These are phyloP conservation scores for Allium fistulosum DNA, from an alignment of 106 monocot genomes.

Conservation along the genomic window DNA sequence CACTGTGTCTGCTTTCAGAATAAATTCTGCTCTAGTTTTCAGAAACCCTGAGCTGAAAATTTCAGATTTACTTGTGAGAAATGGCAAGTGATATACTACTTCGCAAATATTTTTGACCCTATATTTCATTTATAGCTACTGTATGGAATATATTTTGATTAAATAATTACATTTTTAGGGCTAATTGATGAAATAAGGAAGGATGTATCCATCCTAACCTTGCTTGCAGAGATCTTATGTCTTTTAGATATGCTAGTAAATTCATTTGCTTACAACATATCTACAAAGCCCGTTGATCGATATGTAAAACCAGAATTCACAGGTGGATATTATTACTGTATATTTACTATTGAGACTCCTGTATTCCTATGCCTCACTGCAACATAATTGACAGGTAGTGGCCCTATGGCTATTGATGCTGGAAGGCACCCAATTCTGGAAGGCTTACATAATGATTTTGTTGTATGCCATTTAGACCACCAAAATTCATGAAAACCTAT, in stretches of 20 bases:
- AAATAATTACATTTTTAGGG: constrained; percentile 26
- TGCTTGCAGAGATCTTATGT: constrained; percentile 88
- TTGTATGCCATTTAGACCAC: constrained; percentile 35
- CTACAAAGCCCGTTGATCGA: constrained; percentile 76
- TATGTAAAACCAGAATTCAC: constrained; percentile 96
- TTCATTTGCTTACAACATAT: constrained; percentile 93
- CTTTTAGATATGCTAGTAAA: constrained; percentile 98
- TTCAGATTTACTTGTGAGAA: too few species aligned
- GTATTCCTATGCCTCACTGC: constrained; percentile 2
- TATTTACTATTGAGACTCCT: not conserved
- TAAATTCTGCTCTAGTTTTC: too few species aligned
- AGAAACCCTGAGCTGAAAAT: too few species aligned
- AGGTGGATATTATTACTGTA: constrained; percentile 23
- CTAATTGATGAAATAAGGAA: constrained; percentile 79
- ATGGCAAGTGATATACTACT: too few species aligned
- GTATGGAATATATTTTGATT: not conserved
- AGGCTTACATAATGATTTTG: constrained; percentile 67
- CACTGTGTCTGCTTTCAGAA: too few species aligned
- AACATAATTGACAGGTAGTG: constrained; percentile 42
- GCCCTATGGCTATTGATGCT: constrained; percentile 96
- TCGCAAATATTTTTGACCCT: too few species aligned
- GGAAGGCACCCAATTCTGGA: constrained; percentile 94
- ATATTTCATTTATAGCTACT: too few species aligned
- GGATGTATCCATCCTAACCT: constrained; percentile 66
- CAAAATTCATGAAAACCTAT: too few species aligned